Evolutionary conservation across 495 filamentous ascomycete genomes (phyloP).

Genomic region (Lasiosphaeriaceae sp.): DNA sequence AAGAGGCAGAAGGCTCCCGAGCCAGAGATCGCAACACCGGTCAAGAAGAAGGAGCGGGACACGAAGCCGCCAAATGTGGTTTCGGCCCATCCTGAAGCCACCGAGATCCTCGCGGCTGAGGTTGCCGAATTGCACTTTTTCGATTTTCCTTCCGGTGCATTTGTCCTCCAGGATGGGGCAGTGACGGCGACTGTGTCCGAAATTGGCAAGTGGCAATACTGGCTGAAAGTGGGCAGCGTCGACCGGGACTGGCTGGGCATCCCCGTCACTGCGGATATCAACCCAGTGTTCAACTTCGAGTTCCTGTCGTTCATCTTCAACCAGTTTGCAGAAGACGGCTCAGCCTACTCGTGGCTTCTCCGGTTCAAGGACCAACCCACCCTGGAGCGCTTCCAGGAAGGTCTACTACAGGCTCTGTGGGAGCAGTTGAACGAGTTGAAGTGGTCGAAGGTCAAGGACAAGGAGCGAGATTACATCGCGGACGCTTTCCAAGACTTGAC

Average conservation of each 20-base stretch:
- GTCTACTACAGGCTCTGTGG: conserved; percentile 92
- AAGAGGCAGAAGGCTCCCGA: conserved; percentile 27
- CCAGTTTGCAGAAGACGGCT: conserved; percentile 81
- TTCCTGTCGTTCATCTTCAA: conserved; percentile 99
- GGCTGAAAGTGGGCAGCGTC: conserved; percentile 78
- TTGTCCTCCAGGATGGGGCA: conserved; percentile 71
- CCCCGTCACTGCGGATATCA: conserved; percentile 80
- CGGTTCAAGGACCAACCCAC: conserved; percentile 80
- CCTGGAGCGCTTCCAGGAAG: conserved; percentile 86
- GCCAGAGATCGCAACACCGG: conserved; percentile 8
- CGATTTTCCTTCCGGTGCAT: conserved; percentile 79
- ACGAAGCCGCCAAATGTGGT: conserved; percentile 46
- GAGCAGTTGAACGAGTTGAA: conserved; percentile 94
- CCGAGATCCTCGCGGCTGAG: conserved; percentile 72
- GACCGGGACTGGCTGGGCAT: conserved; percentile 88
- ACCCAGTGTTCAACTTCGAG: conserved; percentile 98
- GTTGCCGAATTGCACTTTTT: conserved; percentile 86
- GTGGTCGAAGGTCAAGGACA: conserved; percentile 87
- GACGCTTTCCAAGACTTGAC: conserved; percentile 94
- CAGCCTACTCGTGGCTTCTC: conserved; percentile 92
- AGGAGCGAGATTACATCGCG: conserved; percentile 88
- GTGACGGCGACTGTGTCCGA: conserved; percentile 80
- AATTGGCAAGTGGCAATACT: conserved; percentile 89
- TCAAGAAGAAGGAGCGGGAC: conserved; percentile 29
- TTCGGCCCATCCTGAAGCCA: conserved; percentile 60